Base-by-base conservation (phyloP, 2,329 filamentous ascomycete species). In the Microdochium nivale region DNA sequence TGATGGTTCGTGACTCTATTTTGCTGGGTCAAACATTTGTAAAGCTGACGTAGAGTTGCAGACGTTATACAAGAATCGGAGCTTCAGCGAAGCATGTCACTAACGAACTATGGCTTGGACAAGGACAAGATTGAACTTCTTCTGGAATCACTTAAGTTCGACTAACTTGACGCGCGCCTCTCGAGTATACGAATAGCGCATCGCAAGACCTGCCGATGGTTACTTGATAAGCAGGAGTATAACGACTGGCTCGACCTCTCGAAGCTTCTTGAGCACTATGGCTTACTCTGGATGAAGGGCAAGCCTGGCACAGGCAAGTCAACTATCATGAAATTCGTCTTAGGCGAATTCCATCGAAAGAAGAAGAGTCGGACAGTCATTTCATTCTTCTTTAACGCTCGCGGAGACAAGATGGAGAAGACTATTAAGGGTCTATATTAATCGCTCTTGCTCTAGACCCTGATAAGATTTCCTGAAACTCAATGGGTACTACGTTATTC, bases 271-370 rank as follows among this genome's bases (percentile, higher is more conserved):
- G 50, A 64, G 2, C 64, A 72, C 33, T 53, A 63, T 25, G 71
- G 71, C 4, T 67, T 77, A 32, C 54, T 78, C 0, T 77, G 72
- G 74, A 71, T 78, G 27, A 67, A 67, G 46, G 75, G 74, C 0
- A 74, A 76, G 11, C 67, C 71, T 1, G 72, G 72, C 0, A 62
- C 66, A 1, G 70, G 72, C 0, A 79, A 78, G 51, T 78, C 70
- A 8, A 47, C 46, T 3, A 25, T 47, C 24, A 47, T 47, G 46
- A 47, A 14, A 71, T 66, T 2, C 51, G 62, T 63, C 47, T 51
- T 44, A 24, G 60, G 50, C 27, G 33, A 40, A n/a, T 50, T 48
- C 9, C 43, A 11, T n/a, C 27, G 27, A 30, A 56, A 51, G 47
- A 57, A 55, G 37, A 49, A 50, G 47, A 7, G 19, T 25, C n/a